A percentile compares a stretch with the other conserved stretches of the same genome.
Evolutionary conservation across 1,139 yeast genomes (phyloP).

Genomic region (Meyerozyma guilliermondii): DNA sequence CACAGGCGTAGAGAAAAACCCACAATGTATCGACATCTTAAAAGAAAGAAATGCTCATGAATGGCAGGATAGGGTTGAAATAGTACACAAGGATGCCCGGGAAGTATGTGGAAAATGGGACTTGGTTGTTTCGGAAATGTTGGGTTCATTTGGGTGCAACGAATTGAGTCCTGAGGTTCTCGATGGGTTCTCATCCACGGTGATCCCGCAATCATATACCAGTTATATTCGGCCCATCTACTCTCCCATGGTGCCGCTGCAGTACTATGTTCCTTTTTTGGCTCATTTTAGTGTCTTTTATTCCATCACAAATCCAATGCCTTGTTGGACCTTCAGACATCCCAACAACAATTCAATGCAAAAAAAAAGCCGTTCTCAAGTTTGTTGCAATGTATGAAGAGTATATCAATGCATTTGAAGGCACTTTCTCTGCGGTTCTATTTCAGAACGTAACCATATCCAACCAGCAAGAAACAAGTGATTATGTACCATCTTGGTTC

Average conservation of each 20-base stretch:
- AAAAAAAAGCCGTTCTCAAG: conserved; percentile 11
- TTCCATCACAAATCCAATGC: conserved; percentile 31
- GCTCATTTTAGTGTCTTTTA: conserved; percentile 51
- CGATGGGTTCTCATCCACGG: conserved; percentile 17
- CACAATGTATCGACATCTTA: conserved; percentile 50
- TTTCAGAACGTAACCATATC: conserved; percentile 50
- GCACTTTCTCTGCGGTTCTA: conserved; percentile 65
- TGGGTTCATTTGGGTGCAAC: conserved; percentile 91
- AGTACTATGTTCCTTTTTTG: conserved; percentile 49
- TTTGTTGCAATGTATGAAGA: conserved; percentile 37
- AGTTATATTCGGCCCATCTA: conserved; percentile 64
- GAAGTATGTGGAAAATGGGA: conserved; percentile 31
- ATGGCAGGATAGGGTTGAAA: conserved; percentile 45
- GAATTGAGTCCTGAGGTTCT: conserved; percentile 83
- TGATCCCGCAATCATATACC: conserved; percentile 64
- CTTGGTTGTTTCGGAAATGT: conserved; percentile 69
- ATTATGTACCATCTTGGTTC: conserved; percentile 46
- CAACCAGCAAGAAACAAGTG: conserved; percentile 7
- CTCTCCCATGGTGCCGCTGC: conserved; percentile 36
- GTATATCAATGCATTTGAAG: conserved; percentile 63
- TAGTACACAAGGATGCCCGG: conserved; percentile 57
- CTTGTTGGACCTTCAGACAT: conserved; percentile 52
- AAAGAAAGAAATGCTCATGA: conserved; percentile 30
- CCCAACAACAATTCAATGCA: conserved; percentile 24
- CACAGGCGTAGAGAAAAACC: conserved; percentile 60